Evolutionary conservation across 2,329 filamentous ascomycete genomes (phyloP), one percentile per base, ranked within the genome.

Genomic region (Simplicillium sp.): DNA sequence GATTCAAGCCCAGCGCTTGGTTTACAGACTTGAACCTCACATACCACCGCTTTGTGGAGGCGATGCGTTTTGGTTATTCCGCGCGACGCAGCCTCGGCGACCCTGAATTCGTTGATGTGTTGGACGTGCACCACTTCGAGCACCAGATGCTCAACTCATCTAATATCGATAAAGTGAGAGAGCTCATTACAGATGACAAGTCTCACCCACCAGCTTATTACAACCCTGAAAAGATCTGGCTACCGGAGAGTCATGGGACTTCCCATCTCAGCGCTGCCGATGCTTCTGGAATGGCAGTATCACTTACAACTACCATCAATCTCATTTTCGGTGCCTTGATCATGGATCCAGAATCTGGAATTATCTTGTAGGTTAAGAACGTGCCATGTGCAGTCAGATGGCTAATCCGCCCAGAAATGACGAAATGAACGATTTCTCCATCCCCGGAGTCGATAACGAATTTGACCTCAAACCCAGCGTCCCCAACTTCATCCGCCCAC

Each of bases 1-100:
- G 85, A 14, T 95, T 84, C 58, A 63, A 70, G 3, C 59, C 65
- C 31, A 66, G 80, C 18, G 80, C 77, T 44, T 56, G 69, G 7
- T 14, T 16, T 33, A 44, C 60, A 11, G 64, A 75, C 34, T 59
- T 60, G 15, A 81, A 87, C 50, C 64, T 94, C 1, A 87, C 81
- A 31, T 82, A 82, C 1, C 92, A 97, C 61, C 77, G 85, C 12
- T 73, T 95, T 48, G 79, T 87, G 54, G 92, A 97, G 67, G 84
- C 88, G 11, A 87, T 95, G 66, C 77, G 87, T 16, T 97, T 94
- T 58, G 88, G 78, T 3, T 97, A 96, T 56, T 88, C 82, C 4
- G 67, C 83, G 51, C 80, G 88, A 43, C 72, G 79, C n/a, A 71
- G 81, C 20, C 73, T 97, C 0, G 90, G 88, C 4, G 92, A 97